A percentile compares a stretch with the other conserved stretches of the same genome.
Conservation (phyloP, 2,329 filamentous ascomycete genomes). For the Cladosporium colombiae region DNA sequence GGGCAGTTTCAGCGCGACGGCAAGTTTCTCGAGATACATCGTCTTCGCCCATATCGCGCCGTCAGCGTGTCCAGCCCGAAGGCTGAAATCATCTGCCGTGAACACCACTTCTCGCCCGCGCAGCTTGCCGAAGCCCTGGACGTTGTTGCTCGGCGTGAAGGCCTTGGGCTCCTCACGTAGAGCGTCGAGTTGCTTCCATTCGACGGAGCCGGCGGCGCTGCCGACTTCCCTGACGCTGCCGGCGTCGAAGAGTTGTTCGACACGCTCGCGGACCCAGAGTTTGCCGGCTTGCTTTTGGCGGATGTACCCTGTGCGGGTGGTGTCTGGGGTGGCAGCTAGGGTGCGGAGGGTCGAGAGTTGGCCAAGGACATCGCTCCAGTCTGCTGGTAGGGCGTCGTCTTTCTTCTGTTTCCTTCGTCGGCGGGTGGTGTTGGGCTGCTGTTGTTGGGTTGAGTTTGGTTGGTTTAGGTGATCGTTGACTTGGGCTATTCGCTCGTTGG, state of each 20-base stretch:
- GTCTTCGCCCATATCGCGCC: conserved; percentile 58
- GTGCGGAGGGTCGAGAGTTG: conserved; percentile 55
- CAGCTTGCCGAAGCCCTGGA: conserved; percentile 56
- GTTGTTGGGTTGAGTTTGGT: conserved; percentile 30
- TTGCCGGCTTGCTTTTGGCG: conserved; percentile 65
- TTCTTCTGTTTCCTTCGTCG: conserved; percentile 36
- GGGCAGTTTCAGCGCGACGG: conserved; percentile 57
- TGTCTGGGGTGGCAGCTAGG: conserved; percentile 58
- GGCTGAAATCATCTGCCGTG: conserved; percentile 65
- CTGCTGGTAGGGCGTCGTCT: conserved; percentile 52
- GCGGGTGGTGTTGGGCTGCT: conserved; percentile 23
- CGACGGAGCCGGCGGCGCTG: conserved; percentile 60
- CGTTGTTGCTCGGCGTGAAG: conserved; percentile 63
- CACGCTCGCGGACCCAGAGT: conserved; percentile 64
- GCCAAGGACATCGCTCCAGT: conserved; percentile 63
- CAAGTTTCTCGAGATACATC: conserved; percentile 63
- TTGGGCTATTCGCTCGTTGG: conserved; percentile 32
- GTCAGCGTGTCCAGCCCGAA: conserved; percentile 65
- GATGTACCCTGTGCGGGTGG: conserved; percentile 58
- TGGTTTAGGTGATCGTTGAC: conserved; percentile 37
- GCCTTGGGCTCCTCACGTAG: conserved; percentile 50
- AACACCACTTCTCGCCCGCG: conserved; percentile 58
- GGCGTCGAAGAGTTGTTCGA: conserved; percentile 59
- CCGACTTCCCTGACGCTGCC: conserved; percentile 62
- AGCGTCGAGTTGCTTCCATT: conserved; percentile 53